Conservation (phyloP, 495 filamentous ascomycete species). For the Geoglossum glabrum region DNA sequence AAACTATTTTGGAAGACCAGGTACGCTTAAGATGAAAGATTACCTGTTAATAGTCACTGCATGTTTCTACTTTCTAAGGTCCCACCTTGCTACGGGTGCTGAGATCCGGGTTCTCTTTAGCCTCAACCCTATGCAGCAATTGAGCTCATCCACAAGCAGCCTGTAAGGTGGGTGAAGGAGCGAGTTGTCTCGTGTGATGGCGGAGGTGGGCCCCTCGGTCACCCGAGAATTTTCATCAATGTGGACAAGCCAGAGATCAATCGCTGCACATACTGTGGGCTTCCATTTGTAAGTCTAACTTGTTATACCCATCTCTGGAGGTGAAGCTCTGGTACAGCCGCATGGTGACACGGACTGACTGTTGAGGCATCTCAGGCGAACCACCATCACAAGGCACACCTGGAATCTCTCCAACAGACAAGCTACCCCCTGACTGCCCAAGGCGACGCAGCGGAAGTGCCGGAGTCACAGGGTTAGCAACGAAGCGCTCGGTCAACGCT, state of each 20-base stretch:
- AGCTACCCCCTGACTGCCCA: slow-evolving; percentile 47
- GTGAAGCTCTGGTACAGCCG: not conserved
- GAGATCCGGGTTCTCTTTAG: slow-evolving; percentile 24
- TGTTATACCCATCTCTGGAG: not conserved
- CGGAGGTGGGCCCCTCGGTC: slow-evolving; percentile 77
- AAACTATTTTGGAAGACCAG: slow-evolving; percentile 80
- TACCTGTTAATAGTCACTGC: not conserved
- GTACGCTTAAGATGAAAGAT: slow-evolving; percentile 28
- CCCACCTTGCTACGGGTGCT: slow-evolving; percentile 3
- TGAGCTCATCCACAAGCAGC: slow-evolving; percentile 87
- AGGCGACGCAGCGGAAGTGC: slow-evolving; percentile 16
- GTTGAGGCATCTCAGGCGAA: slow-evolving; percentile 37
- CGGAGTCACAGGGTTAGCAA: slow-evolving; percentile 18
- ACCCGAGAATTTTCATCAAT: slow-evolving; percentile 92
- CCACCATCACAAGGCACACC: slow-evolving; percentile 61
- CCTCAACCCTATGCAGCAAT: slow-evolving; percentile 77
- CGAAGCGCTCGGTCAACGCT: slow-evolving; percentile 23
- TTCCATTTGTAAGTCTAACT: slow-evolving; percentile 59
- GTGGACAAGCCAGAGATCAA: slow-evolving; percentile 89
- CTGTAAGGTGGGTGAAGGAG: slow-evolving; percentile 75
- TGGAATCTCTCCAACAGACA: slow-evolving; percentile 59
- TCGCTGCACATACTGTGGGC: slow-evolving; percentile 80
- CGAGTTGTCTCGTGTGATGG: slow-evolving; percentile 74
- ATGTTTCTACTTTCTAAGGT: not conserved
- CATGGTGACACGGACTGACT: not conserved